Conservation (phyloP, 2,329 filamentous ascomycete genomes). For the Cytospora paraplurivora region DNA sequence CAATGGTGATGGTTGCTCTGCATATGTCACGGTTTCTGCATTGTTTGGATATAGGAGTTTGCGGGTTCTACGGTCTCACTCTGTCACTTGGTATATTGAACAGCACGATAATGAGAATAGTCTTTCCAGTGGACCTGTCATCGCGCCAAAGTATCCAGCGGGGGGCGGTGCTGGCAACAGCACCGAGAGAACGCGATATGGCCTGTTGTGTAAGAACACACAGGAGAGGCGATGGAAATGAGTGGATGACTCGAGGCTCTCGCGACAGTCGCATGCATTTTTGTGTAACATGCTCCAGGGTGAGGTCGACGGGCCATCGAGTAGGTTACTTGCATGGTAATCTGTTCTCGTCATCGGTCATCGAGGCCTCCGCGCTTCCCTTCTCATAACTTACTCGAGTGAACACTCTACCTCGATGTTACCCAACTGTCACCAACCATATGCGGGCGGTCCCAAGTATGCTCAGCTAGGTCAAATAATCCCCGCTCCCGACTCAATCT, state of each 20-base stretch:
- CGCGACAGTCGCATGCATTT: background rate
- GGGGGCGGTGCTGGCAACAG: background rate
- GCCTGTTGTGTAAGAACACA: background rate
- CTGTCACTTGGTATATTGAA: conserved; percentile 2
- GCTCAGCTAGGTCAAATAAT: background rate
- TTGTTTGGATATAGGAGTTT: conserved; percentile 9
- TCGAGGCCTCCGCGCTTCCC: no score
- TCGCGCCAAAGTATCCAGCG: background rate
- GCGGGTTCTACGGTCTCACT: background rate
- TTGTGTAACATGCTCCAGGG: no score
- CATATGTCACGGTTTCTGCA: conserved; percentile 17
- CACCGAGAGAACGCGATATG: background rate
- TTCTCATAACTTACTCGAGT: no score
- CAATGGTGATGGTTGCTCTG: background rate
- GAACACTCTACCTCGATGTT: no score
- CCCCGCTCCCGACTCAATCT: background rate
- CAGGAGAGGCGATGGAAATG: background rate
- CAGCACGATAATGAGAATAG: conserved; percentile 12
- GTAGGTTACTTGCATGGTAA: no score
- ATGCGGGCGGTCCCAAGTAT: background rate
- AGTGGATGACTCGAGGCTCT: background rate
- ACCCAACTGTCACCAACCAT: background rate
- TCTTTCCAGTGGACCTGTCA: background rate
- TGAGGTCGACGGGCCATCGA: no score
- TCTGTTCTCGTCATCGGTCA: no score